Conservation (phyloP, 176 grass and related monocot species). For the Phoenix dactylifera region DNA sequence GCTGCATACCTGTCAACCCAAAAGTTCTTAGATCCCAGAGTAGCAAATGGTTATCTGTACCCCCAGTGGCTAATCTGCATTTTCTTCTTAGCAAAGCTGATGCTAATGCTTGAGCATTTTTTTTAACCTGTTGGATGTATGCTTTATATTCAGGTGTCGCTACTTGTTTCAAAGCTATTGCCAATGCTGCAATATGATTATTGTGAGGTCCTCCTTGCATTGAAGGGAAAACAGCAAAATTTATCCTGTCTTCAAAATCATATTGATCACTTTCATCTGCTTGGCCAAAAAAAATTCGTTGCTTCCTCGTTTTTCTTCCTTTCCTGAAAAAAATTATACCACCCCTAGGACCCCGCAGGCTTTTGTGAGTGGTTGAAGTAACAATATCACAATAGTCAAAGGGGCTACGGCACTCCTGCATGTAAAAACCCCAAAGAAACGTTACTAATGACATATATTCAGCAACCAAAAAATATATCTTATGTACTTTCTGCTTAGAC, state of each 20-base stretch:
- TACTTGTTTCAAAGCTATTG: slow-evolving; percentile 83
- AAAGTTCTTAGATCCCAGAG: slow-evolving; percentile 97
- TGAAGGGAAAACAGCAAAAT: slow-evolving; percentile 86
- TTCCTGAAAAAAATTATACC: slow-evolving; percentile 95
- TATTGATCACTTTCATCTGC: slow-evolving; percentile 53
- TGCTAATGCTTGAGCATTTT: slow-evolving; percentile 87
- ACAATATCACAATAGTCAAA: slow-evolving; percentile 97
- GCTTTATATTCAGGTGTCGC: slow-evolving; percentile 86
- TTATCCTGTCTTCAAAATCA: slow-evolving; percentile 88
- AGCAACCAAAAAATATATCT: no score
- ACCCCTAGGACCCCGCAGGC: slow-evolving; percentile 82
- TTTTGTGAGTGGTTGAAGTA: slow-evolving; percentile 95
- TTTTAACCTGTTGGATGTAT: slow-evolving; percentile 96
- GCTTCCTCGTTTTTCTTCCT: slow-evolving; percentile 51
- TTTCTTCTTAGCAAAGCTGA: slow-evolving; percentile 79
- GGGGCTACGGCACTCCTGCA: slow-evolving; percentile 73
- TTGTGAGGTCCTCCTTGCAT: slow-evolving; percentile 99
- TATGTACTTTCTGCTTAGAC: no score
- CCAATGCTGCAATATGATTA: slow-evolving; percentile 93
- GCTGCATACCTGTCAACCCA: slow-evolving; percentile 72
- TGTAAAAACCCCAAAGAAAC: background rate
- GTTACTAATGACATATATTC: no score
- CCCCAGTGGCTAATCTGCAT: slow-evolving; percentile 93
- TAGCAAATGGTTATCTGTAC: slow-evolving; percentile 95
- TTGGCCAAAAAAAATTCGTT: slow-evolving; percentile 34